A percentile compares a stretch with the other conserved stretches of the same genome.
These are phyloP conservation scores for Tranzscheliella williamsii DNA, from an alignment of 1,284 basidiomycete genomes.

Conservation along the genomic window DNA sequence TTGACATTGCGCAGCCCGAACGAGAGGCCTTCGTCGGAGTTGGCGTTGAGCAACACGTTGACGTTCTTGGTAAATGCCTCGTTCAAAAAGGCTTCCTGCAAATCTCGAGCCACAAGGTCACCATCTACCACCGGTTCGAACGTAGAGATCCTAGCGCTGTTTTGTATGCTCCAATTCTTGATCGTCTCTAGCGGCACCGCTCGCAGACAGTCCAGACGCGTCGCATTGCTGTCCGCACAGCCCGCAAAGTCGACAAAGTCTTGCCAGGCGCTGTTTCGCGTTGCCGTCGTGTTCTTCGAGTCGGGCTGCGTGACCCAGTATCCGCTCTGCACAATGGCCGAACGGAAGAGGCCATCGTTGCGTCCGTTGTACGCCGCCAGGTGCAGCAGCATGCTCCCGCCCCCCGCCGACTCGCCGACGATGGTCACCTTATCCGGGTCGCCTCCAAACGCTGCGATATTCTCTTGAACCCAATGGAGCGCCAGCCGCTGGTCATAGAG, in stretches of 20 bases:
- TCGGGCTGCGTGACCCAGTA: conserved; percentile 12
- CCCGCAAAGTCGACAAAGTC: conserved; percentile 4
- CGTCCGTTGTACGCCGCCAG: conserved; percentile 30
- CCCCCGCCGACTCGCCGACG: conserved; percentile 40
- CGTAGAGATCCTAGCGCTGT: background rate
- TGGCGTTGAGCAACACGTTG: conserved; percentile 9
- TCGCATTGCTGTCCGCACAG: background rate
- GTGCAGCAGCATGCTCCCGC: conserved; percentile 24
- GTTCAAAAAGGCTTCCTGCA: conserved; percentile 16
- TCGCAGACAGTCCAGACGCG: conserved; percentile 22
- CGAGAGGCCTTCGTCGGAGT: conserved; percentile 22
- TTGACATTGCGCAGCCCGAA: conserved; percentile 27
- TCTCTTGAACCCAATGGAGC: conserved; percentile 36
- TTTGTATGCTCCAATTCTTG: conserved; percentile 10
- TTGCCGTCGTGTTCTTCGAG: conserved; percentile 1
- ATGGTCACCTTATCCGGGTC: conserved; percentile 34
- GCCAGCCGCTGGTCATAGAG: conserved; percentile 43
- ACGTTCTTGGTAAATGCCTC: conserved; percentile 10
- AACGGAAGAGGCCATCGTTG: conserved; percentile 23
- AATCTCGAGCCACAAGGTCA: conserved; percentile 15
- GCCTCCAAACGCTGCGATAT: conserved; percentile 44
- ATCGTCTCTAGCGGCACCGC: conserved; percentile 14
- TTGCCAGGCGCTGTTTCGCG: conserved; percentile 6
- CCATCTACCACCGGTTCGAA: conserved; percentile 20
- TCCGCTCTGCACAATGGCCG: conserved; percentile 12